Conservation (phyloP, 78 protist species). For the Tieghemostelium lacteum region DNA sequence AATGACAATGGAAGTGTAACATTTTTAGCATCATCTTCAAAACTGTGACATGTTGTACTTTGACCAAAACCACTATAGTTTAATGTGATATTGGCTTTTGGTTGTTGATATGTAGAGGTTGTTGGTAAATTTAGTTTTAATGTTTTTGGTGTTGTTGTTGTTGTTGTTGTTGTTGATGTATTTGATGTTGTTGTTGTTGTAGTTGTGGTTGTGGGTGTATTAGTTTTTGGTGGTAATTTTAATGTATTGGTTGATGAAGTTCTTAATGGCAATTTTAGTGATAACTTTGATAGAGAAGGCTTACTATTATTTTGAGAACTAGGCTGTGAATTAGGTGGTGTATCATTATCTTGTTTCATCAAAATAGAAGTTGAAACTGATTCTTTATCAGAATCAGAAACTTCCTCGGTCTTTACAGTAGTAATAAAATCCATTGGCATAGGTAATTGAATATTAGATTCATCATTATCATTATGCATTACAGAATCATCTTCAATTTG, state of each 20-base stretch:
- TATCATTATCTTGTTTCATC: no score
- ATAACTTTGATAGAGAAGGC: neutral
- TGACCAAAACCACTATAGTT: no score
- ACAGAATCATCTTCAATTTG: no score
- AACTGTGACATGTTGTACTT: neutral
- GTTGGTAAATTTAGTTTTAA: neutral
- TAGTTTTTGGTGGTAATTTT: neutral
- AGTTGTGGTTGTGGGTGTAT: neutral
- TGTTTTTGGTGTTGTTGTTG: neutral
- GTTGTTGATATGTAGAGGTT: slow-evolving; percentile 1
- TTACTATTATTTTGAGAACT: neutral
- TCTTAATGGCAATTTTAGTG: neutral
- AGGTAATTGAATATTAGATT: no score
- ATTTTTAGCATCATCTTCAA: neutral
- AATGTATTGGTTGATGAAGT: neutral
- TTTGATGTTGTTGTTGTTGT: neutral
- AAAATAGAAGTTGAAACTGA: no score
- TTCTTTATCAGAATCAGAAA: no score
- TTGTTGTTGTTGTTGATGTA: neutral
- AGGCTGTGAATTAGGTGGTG: neutral
- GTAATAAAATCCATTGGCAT: no score
- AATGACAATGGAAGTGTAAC: neutral
- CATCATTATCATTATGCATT: no score
- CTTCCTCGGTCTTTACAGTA: no score
- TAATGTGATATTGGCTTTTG: no score